These are phyloP conservation scores for Euphorbia pulcherrima DNA, from an alignment of 345 rosid species.

Conservation along the genomic window DNA sequence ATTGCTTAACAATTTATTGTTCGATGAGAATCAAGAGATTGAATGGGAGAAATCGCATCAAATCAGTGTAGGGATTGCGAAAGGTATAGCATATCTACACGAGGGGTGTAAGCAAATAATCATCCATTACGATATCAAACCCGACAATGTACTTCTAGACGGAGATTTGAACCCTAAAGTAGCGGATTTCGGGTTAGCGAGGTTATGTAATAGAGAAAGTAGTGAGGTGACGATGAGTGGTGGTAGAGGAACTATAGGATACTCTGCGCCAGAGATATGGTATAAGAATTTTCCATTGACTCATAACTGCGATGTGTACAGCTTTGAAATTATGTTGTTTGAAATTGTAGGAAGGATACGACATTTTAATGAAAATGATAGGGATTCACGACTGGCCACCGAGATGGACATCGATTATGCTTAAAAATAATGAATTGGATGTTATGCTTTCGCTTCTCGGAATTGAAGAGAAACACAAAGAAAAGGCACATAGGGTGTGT, in stretches of 20 bases:
- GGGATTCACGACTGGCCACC: constrained; percentile 16
- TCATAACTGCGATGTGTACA: constrained; percentile 29
- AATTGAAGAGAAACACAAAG: constrained; percentile 23
- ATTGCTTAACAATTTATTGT: constrained; percentile 22
- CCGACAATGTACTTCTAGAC: constrained; percentile 28
- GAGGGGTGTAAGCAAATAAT: constrained; percentile 25
- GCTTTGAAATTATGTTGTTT: constrained; percentile 26
- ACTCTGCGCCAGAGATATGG: constrained; percentile 19
- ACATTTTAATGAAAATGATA: constrained; percentile 1
- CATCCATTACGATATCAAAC: constrained; percentile 32
- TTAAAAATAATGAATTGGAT: constrained; percentile 3
- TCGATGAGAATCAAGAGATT: constrained; percentile 4
- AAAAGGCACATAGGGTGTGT: constrained; percentile 27
- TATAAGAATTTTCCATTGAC: background rate
- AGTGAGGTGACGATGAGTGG: background rate
- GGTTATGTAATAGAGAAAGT: constrained; percentile 9
- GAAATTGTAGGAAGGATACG: constrained; percentile 23
- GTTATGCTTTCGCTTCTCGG: constrained; percentile 8
- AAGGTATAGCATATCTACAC: constrained; percentile 25
- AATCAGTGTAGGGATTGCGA: constrained; percentile 19
- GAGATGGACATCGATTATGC: constrained; percentile 13
- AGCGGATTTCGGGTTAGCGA: constrained; percentile 29
- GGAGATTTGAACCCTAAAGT: constrained; percentile 16
- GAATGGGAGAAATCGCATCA: constrained; percentile 13
- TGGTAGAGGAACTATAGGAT: constrained; percentile 13